These are phyloP conservation scores for Neonectria sp. DNA, from an alignment of 2,329 filamentous ascomycete genomes.

Conservation along the genomic window DNA sequence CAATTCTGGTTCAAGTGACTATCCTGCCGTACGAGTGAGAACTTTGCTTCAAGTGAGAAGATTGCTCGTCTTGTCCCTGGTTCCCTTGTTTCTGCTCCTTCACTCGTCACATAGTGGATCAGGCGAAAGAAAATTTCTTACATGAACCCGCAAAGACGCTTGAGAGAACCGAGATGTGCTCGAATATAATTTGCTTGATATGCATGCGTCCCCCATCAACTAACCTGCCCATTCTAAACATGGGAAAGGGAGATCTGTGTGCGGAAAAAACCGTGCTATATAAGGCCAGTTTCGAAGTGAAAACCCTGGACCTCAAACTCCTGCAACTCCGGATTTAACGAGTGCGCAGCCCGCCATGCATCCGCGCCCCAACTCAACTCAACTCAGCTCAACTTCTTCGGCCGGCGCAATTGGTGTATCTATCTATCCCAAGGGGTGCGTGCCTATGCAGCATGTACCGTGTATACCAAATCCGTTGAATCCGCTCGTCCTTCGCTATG, in stretches of 20 bases:
- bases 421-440: conserved; percentile 45
- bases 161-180: neutral
- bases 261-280: conserved; percentile 38
- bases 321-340: conserved; percentile 48
- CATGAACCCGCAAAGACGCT: neutral
- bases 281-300: conserved; percentile 31
- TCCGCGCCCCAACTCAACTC: conserved; percentile 6
- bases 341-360: conserved; percentile 48
- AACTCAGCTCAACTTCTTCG: conserved; percentile 30
- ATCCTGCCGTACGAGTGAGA: neutral
- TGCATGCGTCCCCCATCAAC: conserved; percentile 11
- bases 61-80: neutral
- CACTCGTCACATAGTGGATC: conserved; percentile 1
- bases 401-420: conserved; percentile 36
- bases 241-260: conserved; percentile 27
- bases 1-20: neutral
- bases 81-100: too few relatives aligned
- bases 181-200: conserved; percentile 8
- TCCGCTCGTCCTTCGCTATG: conserved; percentile 24
- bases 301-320: conserved; percentile 42
- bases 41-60: neutral
- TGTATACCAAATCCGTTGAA: conserved; percentile 41
- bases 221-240: conserved; percentile 16
- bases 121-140: neutral
- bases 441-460: conserved; percentile 43